Evolutionary conservation across 2,329 filamentous ascomycete genomes (phyloP).

Genomic region (Botrytis tulipae): DNA sequence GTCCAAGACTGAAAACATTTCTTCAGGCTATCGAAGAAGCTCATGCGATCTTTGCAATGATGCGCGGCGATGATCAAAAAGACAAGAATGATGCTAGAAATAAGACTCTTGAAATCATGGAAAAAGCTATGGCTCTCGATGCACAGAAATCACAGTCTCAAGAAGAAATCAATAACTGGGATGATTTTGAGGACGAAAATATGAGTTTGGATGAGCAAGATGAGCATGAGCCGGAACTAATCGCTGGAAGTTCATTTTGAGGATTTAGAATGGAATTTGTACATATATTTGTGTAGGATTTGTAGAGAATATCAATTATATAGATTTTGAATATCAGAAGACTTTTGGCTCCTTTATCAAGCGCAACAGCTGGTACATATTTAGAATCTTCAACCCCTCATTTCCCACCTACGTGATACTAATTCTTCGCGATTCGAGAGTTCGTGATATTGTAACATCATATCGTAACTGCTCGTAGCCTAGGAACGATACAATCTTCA

Average conservation of each 20-base stretch:
- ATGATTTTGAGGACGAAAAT: not conserved
- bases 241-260: not conserved
- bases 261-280: not conserved
- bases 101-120: conserved; percentile 32
- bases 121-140: conserved; percentile 31
- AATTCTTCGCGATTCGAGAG: not conserved
- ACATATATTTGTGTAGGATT: not conserved
- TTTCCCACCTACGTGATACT: not conserved
- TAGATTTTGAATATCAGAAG: conserved; percentile 12
- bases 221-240: not conserved
- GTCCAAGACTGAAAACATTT: conserved; percentile 5
- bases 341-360: not conserved
- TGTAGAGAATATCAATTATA: not conserved
- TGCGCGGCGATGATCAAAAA: conserved; percentile 19
- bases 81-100: conserved; percentile 24
- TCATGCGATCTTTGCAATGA: conserved; percentile 19
- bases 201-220: not conserved
- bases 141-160: not conserved
- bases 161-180: conserved; percentile 2
- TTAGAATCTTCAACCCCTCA: not conserved
- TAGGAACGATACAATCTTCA: not conserved
- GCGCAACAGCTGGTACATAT: not conserved
- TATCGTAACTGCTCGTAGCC: too few relatives aligned
- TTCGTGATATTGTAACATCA: not conserved
- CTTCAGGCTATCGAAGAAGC: conserved; percentile 24